These are phyloP conservation scores for Cystobasidiopsis lactophilus DNA, from an alignment of 768 basidiomycete genomes.

Conservation along the genomic window DNA sequence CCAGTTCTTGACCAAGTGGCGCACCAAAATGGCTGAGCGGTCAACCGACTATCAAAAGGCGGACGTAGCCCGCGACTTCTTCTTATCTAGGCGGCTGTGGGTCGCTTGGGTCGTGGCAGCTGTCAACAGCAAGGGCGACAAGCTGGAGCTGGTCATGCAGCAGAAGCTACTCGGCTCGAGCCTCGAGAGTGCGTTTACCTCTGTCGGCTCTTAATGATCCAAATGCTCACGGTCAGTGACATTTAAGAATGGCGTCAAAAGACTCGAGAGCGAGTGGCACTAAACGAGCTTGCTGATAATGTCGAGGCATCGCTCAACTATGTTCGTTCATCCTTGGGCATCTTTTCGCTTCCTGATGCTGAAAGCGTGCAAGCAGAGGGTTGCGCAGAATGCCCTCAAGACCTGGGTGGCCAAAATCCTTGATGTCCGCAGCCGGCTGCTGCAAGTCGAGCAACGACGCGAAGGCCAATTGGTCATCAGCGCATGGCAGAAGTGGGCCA, in stretches of 20 bases:
- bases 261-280: background rate
- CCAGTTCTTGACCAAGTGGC: background rate
- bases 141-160: background rate
- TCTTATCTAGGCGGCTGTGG: background rate
- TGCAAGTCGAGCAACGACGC: background rate
- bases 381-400: background rate
- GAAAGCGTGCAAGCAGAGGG: background rate
- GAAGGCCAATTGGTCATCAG: background rate
- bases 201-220: background rate
- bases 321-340: background rate
- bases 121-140: background rate
- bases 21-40: background rate
- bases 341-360: background rate
- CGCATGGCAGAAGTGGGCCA: too few species aligned
- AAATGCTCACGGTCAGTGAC: background rate
- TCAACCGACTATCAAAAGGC: constrained; percentile 3
- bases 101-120: background rate
- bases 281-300: background rate
- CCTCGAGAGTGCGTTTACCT: background rate
- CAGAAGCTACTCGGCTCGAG: background rate
- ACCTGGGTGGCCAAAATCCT: constrained; percentile 3
- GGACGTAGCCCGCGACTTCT: constrained; percentile 7
- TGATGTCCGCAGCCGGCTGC: background rate
- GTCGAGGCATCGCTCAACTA: background rate
- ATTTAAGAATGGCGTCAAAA: background rate